These are phyloP conservation scores for Dactylellina drechsleri DNA, from an alignment of 2,329 filamentous ascomycete genomes.

Conservation along the genomic window DNA sequence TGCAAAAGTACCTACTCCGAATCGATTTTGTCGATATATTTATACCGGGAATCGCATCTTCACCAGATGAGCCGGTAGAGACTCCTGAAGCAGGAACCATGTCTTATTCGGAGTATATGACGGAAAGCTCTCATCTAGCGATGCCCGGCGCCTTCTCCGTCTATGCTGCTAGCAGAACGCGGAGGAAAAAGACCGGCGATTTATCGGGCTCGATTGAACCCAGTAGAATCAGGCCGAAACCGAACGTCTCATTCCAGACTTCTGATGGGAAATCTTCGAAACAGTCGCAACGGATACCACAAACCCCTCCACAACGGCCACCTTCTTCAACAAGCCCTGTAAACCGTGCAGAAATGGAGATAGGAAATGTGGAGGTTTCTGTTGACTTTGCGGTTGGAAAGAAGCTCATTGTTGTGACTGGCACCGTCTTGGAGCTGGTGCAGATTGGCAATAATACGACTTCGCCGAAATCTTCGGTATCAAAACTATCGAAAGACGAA, in stretches of 20 bases:
- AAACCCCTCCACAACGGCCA: neutral
- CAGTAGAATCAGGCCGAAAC: constrained; percentile 34
- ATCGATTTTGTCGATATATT: constrained; percentile 61
- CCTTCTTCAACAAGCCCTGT: neutral
- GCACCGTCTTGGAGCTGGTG: neutral
- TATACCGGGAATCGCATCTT: constrained; percentile 56
- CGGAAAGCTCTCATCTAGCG: constrained; percentile 68
- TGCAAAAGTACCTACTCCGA: constrained; percentile 60
- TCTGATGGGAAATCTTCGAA: neutral
- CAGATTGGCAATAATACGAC: neutral
- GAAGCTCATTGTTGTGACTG: constrained; percentile 12
- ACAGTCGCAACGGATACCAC: neutral
- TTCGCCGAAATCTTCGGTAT: neutral
- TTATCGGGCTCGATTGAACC: constrained; percentile 47
- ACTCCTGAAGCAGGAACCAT: neutral
- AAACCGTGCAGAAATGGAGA: constrained; percentile 27
- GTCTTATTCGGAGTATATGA: constrained; percentile 55
- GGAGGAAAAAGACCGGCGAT: constrained; percentile 14
- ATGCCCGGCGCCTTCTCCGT: constrained; percentile 73
- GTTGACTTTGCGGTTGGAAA: constrained; percentile 30
- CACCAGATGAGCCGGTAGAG: neutral
- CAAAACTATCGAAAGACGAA: neutral
- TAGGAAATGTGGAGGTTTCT: constrained; percentile 27
- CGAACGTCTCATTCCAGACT: constrained; percentile 41
- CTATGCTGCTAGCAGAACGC: constrained; percentile 59